Evolutionary conservation across 805 yeast genomes (phyloP).

Genomic region (Candida loeiensis): DNA sequence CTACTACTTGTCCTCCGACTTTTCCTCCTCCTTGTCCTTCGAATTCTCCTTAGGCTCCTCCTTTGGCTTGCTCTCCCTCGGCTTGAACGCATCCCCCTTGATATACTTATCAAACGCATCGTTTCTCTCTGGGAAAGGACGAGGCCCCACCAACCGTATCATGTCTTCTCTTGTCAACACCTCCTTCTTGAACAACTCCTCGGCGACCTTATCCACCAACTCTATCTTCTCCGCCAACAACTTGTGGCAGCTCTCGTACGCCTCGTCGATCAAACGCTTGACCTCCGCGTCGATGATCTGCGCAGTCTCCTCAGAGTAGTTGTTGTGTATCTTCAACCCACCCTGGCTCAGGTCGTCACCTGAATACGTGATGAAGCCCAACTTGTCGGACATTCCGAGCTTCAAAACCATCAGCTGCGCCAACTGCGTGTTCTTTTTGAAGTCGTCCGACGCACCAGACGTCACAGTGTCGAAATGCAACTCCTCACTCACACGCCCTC

Average conservation of each 20-base stretch:
- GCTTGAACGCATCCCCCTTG: constrained; percentile 46
- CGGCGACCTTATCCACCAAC: constrained; percentile 68
- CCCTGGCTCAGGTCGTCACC: constrained; percentile 41
- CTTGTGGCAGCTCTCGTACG: constrained; percentile 56
- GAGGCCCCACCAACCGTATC: constrained; percentile 69
- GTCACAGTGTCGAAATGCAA: constrained; percentile 83
- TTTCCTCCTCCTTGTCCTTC: neutral
- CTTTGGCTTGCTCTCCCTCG: constrained; percentile 10
- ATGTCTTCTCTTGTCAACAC: constrained; percentile 80
- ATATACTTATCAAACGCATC: constrained; percentile 90
- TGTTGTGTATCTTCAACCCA: constrained; percentile 53
- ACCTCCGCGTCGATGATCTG: constrained; percentile 65
- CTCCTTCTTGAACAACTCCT: constrained; percentile 67
- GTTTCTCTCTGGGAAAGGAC: constrained; percentile 75
- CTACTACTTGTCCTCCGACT: neutral
- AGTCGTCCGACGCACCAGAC: constrained; percentile 90
- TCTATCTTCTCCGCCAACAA: constrained; percentile 56
- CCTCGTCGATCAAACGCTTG: constrained; percentile 60
- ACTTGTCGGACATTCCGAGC: constrained; percentile 80
- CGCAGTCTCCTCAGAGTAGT: constrained; percentile 73
- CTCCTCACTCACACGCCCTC: constrained; percentile 92
- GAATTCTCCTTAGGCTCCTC: neutral
- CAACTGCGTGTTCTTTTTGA: constrained; percentile 84
- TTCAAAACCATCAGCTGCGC: constrained; percentile 87
- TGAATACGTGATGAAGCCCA: constrained; percentile 65